These are phyloP conservation scores for Thoreauomyces humboldtii DNA, from an alignment of 192 early-diverging fungal genomes.

Conservation along the genomic window DNA sequence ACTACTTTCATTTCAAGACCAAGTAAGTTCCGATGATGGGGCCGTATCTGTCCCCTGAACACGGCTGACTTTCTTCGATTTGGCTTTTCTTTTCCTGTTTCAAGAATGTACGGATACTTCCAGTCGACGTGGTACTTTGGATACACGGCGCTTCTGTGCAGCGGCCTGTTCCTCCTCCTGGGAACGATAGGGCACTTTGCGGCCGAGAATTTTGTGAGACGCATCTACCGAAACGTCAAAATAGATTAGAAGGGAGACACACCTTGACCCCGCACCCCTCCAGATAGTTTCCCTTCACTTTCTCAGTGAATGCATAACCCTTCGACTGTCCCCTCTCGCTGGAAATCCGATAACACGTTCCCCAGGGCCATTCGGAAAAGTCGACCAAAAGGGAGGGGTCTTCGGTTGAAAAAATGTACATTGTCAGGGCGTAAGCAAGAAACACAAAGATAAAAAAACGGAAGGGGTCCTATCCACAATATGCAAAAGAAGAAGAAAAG, in stretches of 20 bases:
- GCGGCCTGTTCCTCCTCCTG: conserved; percentile 72
- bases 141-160: conserved; percentile 74
- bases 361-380: too few relatives aligned
- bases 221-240: conserved; percentile 79
- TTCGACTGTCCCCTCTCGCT: too few relatives aligned
- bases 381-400: too few relatives aligned
- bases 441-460: too few relatives aligned
- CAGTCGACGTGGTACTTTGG: conserved; percentile 87
- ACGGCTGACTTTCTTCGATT: background rate
- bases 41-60: background rate
- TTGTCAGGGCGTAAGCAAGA: too few relatives aligned
- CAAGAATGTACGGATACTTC: conserved; percentile 74
- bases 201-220: conserved; percentile 73
- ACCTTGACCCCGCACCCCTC: too few relatives aligned
- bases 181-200: conserved; percentile 80
- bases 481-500: too few relatives aligned
- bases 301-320: background rate
- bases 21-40: conserved; percentile 47
- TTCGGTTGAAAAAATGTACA: too few relatives aligned
- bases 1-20: conserved; percentile 80
- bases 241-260: background rate
- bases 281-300: background rate
- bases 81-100: background rate
- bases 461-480: too few relatives aligned
- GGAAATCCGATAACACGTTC: too few relatives aligned